Base-by-base conservation (phyloP, 2,329 filamentous ascomycete species). In the Ophiosphaerella narmari region DNA sequence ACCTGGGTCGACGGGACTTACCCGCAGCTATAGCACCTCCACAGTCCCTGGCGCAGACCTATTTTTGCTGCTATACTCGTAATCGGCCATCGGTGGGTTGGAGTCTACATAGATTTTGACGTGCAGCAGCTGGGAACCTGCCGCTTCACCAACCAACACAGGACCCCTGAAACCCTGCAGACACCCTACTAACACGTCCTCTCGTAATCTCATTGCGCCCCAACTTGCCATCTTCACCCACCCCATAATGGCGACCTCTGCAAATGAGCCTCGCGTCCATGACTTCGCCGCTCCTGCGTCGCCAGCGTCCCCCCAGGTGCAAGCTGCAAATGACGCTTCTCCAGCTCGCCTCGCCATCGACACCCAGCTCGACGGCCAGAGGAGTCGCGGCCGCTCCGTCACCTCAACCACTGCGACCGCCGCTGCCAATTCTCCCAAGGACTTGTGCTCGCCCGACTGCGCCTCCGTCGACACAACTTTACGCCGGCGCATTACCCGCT, bases 401-500 rank as follows among this genome's bases (percentile, higher is more conserved):
- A 66, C 61, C 16, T 51, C 63, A 1, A 54, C 64, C 2, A 68
- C 66, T 1, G 61, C 68, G 13, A 68, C 65, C 8, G 64, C 65
- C 21, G 65, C 67, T 31, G 57, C 58, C 14, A 42, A 48, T 16
- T 57, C 62, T 38, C 60, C 58, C 34, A 65, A 61, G 13, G 56
- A 55, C 39, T 11, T 68, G n/a, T 52, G 66, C 37, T 68, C 68
- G 7, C 63, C 69, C 6, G 61, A 65, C 24, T 63, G 66, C 54
- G 56, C 55, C 34, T 75, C 73, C 5, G 52, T 70, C 37, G 68
- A 74, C 52, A 70, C 68, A 29, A 68, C 65, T 8, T 55, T 74
- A 18, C 67, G 67, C 44, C 63, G 72, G 8, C 67, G 74, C 13
- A 67, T 72, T 4, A 72, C 71, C 1, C 74, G 77, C 34, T 72